These are phyloP conservation scores for Kodamaea ohmeri DNA, from an alignment of 1,139 yeast species.

Conservation along the genomic window DNA sequence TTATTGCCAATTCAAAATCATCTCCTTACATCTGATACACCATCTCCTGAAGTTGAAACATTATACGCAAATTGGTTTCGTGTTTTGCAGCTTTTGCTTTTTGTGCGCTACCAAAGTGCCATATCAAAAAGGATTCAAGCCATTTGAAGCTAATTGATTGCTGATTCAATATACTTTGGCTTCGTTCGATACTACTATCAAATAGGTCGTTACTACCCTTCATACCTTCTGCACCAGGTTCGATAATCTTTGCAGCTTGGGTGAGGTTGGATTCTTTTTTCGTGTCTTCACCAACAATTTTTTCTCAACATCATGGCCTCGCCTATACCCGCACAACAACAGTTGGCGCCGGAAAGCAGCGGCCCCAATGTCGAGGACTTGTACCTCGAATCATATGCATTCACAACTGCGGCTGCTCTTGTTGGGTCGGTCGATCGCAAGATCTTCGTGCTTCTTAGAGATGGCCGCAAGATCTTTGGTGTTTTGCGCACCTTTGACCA, in stretches of 20 bases:
- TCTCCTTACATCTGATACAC: too few relatives aligned
- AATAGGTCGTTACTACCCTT: too few relatives aligned
- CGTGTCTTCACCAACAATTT: conserved; percentile 1
- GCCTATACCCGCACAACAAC: conserved; percentile 15
- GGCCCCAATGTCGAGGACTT: conserved; percentile 48
- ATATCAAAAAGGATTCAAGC: background rate
- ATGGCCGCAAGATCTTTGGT: conserved; percentile 87
- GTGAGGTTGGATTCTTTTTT: background rate
- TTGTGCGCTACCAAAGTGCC: background rate
- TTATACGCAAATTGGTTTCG: too few relatives aligned
- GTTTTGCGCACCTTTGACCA: conserved; percentile 94
- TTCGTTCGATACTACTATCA: too few relatives aligned
- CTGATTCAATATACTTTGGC: too few relatives aligned
- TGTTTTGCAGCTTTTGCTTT: too few relatives aligned
- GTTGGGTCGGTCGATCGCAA: conserved; percentile 92
- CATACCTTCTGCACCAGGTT: too few relatives aligned
- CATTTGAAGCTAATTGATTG: too few relatives aligned
- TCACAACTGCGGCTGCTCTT: conserved; percentile 95
- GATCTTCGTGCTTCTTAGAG: conserved; percentile 82
- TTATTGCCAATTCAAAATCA: too few relatives aligned
- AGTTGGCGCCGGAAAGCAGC: conserved; percentile 17
- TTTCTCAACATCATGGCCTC: conserved; percentile 10
- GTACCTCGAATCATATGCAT: conserved; percentile 70
- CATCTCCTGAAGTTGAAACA: too few relatives aligned
- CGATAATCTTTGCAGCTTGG: too few relatives aligned